Base-by-base conservation (phyloP, 116 monocot species). In the Zostera marina region DNA sequence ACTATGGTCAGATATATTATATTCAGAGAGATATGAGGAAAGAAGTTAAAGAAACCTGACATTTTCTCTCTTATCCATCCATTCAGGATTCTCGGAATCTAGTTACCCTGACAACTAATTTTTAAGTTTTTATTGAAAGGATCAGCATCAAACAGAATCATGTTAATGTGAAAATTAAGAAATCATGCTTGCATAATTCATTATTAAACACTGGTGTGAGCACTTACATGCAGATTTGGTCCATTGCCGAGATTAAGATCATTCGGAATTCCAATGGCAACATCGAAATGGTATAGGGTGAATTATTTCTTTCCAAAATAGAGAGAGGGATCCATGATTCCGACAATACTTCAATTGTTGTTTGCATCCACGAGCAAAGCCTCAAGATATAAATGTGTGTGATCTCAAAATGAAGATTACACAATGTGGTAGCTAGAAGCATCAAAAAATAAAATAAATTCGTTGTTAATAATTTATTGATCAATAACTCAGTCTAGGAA, bases 261-360 rank as follows among this genome's bases (percentile, higher is more conserved):
- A 67, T 77, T 40, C 62, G 69, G 61, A 96, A 96, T 53, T 74
- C 77, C 41, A 96, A 63, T 16, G 96, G 96, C 68, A 85, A 70
- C 44, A 64, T 75, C 38, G 96, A 96, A 82, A 96, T 96, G 41
- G 80, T 75, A 70, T 89, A 85, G 12, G 80, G 78, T 62, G 96
- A 89, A 66, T 68, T 85, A 68, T 89, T 89, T 55, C 96, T 82
- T 65, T 96, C 85, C 24, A 96, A 70, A 60, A 82, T 73, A 63
- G 96, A 80, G 42, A 96, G 72, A 76, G 96, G 80, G 55, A 88
- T 68, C 96, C 96, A 96, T 48, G 65, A 77, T 70, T 96, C 96
- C 47, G 78, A 72, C 57, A 96, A 72, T 65, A 77, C 89, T 72
- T 82, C 80, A 22, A 76, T 80, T 42, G 77, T 78, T 68, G 82